phyloP scores from a whole-genome alignment of 2,329 filamentous ascomycete species.

The Talaromyces albobiverticillius region DNA sequence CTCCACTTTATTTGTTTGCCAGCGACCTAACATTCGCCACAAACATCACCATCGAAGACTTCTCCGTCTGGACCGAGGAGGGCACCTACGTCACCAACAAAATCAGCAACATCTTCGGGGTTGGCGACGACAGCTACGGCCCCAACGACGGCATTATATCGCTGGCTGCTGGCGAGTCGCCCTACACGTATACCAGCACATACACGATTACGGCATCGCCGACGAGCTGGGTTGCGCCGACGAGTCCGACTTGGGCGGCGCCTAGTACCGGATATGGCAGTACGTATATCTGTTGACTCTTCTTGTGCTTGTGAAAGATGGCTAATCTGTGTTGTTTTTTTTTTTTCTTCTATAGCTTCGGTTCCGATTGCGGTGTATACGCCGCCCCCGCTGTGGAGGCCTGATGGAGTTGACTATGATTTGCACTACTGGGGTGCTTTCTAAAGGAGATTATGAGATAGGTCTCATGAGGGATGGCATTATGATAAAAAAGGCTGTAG shows the following conservation, averaged over 20 bases:
- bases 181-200: conserved; percentile 27
- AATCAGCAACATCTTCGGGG: conserved; percentile 35
- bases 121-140: conserved; percentile 27
- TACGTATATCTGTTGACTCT: conserved; percentile 5
- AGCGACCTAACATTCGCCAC: conserved; percentile 30
- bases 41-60: conserved; percentile 32
- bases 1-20: conserved; percentile 30
- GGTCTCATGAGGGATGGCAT: no score
- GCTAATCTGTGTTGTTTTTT: neutral
- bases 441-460: no score
- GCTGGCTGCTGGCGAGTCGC: conserved; percentile 11
- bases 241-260: conserved; percentile 29
- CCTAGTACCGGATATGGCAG: conserved; percentile 32
- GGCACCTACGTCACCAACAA: conserved; percentile 26
- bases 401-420: conserved; percentile 27
- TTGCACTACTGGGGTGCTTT: conserved; percentile 31
- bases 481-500: no score
- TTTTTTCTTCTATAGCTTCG: conserved; percentile 22
- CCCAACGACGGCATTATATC: conserved; percentile 17
- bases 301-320: neutral
- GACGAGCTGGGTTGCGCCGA: conserved; percentile 24
- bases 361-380: conserved; percentile 30
- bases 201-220: conserved; percentile 30
- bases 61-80: conserved; percentile 34
- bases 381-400: conserved; percentile 32